Conservation (phyloP, 2,329 filamentous ascomycete species). For the Xylariaceae sp. region DNA sequence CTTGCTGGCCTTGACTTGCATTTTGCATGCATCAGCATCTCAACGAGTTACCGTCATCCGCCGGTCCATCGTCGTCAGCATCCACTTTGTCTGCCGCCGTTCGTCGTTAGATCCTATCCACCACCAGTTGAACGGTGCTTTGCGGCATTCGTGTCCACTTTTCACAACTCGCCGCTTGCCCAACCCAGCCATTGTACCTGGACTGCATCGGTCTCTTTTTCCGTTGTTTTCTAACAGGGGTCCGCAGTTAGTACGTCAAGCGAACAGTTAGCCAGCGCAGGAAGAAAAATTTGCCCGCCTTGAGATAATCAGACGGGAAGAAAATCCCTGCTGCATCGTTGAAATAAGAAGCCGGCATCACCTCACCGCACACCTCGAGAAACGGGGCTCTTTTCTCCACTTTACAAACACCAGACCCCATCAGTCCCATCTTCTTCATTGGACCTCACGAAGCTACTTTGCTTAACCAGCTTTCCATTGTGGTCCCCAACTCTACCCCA, state of each 20-base stretch:
- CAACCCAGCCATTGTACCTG: constrained; percentile 33
- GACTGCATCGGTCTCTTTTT: constrained; percentile 20
- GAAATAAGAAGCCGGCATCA: constrained; percentile 42
- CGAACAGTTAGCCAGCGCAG: constrained; percentile 24
- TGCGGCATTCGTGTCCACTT: constrained; percentile 40
- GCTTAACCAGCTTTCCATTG: constrained; percentile 40
- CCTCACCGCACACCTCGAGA: constrained; percentile 42
- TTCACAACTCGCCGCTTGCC: constrained; percentile 30
- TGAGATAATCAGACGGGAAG: constrained; percentile 20
- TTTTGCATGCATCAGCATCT: constrained; percentile 41
- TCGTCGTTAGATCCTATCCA: constrained; percentile 31
- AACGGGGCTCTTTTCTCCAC: constrained; percentile 44
- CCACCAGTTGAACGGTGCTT: constrained; percentile 33
- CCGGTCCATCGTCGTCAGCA: constrained; percentile 33
- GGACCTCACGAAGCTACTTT: constrained; percentile 45
- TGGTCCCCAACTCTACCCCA: constrained; percentile 45
- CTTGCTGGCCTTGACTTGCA: constrained; percentile 40
- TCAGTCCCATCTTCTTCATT: constrained; percentile 42
- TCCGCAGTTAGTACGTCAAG: constrained; percentile 36
- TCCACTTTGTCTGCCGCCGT: constrained; percentile 34
- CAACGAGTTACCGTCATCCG: constrained; percentile 40
- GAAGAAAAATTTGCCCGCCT: constrained; percentile 25
- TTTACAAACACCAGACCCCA: constrained; percentile 45
- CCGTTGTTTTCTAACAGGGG: constrained; percentile 36
- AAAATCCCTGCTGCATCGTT: constrained; percentile 28